phyloP scores from a whole-genome alignment of 1,139 yeast genomes.

The Arxiozyma heterogenica region DNA sequence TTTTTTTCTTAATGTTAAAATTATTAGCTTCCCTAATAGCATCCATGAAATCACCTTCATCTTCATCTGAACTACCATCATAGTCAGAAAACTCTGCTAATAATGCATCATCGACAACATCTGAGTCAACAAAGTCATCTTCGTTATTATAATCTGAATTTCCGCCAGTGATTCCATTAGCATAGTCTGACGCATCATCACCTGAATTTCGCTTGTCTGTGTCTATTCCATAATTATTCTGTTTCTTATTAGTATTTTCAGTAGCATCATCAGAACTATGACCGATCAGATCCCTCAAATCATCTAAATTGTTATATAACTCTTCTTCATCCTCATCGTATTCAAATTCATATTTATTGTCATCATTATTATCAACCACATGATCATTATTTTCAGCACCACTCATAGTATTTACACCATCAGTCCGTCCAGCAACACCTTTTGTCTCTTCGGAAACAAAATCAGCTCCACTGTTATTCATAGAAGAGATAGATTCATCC shows the following conservation, averaged over 20 bases:
- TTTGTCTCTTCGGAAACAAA: conserved; percentile 7
- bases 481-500: neutral
- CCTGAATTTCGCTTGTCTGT: neutral
- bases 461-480: conserved; percentile 8
- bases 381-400: conserved; percentile 7
- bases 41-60: conserved; percentile 43
- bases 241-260: neutral
- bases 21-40: conserved; percentile 57
- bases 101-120: conserved; percentile 22
- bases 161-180: neutral
- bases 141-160: conserved; percentile 7
- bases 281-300: conserved; percentile 8
- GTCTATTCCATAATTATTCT: neutral
- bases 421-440: conserved; percentile 1
- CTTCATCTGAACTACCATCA: conserved; percentile 31
- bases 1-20: conserved; percentile 43
- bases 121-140: conserved; percentile 21
- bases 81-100: conserved; percentile 33
- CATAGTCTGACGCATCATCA: neutral
- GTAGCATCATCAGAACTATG: conserved; percentile 10
- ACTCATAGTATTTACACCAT: neutral
- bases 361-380: neutral
- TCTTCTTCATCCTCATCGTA: conserved; percentile 22
- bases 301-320: conserved; percentile 25
- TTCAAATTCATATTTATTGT: neutral